A percentile compares a stretch with the other conserved stretches of the same genome.
These are phyloP conservation scores for Pyricularia sp. DNA, from an alignment of 2,329 filamentous ascomycete genomes.

Conservation along the genomic window DNA sequence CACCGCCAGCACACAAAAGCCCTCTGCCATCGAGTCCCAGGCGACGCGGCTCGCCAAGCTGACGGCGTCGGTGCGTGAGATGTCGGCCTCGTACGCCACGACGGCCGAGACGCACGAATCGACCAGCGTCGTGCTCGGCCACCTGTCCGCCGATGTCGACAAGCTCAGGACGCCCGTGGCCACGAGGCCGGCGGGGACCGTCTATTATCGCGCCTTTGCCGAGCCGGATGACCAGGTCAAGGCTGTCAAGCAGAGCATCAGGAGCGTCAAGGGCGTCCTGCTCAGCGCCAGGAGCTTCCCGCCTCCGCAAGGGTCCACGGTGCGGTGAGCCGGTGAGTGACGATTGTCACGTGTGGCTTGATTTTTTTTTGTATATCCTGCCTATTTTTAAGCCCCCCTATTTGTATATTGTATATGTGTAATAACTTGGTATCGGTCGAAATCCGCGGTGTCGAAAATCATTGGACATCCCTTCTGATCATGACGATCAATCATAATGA, in stretches of 20 bases:
- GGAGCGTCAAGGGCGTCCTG: slow-evolving; percentile 70
- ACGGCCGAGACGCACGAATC: slow-evolving; percentile 41
- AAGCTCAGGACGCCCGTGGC: slow-evolving; percentile 24
- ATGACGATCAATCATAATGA: neutral
- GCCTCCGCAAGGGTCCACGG: neutral
- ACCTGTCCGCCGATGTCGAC: slow-evolving; percentile 58
- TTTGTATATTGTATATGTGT: neutral
- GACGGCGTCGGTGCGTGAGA: slow-evolving; percentile 27
- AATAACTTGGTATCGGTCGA: neutral
- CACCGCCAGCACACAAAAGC: slow-evolving; percentile 6
- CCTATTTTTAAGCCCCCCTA: too few relatives aligned
- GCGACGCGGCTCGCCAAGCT: slow-evolving; percentile 32
- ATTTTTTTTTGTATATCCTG: neutral
- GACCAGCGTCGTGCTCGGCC: slow-evolving; percentile 41
- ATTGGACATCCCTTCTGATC: neutral
- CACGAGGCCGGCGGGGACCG: slow-evolving; percentile 37
- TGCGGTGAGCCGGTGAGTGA: neutral
- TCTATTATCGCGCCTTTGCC: slow-evolving; percentile 21
- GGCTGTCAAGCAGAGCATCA: slow-evolving; percentile 64
- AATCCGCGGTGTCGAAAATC: too few relatives aligned
- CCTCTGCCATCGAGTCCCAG: slow-evolving; percentile 21
- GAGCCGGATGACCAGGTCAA: slow-evolving; percentile 64
- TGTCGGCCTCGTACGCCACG: slow-evolving; percentile 32
- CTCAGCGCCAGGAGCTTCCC: slow-evolving; percentile 68
- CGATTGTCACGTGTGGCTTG: neutral